Base-by-base conservation (phyloP, 495 filamentous ascomycete species). In the Aspergillus ellipticus region DNA sequence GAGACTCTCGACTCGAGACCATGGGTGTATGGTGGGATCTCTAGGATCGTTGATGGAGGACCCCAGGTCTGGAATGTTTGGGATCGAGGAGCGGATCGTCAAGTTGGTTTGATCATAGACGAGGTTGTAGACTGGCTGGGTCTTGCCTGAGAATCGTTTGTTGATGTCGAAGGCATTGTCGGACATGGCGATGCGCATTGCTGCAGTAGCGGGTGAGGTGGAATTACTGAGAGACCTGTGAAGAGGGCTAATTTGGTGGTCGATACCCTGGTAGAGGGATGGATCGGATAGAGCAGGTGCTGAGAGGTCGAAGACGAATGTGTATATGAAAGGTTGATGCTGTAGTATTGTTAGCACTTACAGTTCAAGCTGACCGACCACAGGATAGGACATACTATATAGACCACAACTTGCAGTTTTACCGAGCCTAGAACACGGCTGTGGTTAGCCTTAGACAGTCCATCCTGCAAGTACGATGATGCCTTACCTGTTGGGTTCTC, bases 261-360 rank as follows among this genome's bases (percentile, higher is more conserved):
- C 90, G 21, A 98, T 80, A 28, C 84, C 85, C 15, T 85, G 79
- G 72, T 97, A 97, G 60, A 96, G 84, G 0, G 80, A 74, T 3
- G 86, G 77, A 43, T 82, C 82, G 15, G 82, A 75, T 6, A 96
- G 77, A 19, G 85, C 78, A 33, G 82, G 78, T 1, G 90, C 87
- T 37, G 76, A 74, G 11, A 85, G 79, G 45, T 88, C 79, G 73
- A 97, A 97, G 15, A 98, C 77, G 61, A 97, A 89, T 4, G 89
- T 86, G 69, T 90, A 96, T 52, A 96, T 87, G 71, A 97, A 97
- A 3, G 94, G 94, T 65, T 82, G 83, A 61, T 90, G 85, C 72
- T 77, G 53, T 52, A 50, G n/a, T 16, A 4, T 28, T 42, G 54
- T 51, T 19, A 51, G 28, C 39, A 49, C 42, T 46, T 24, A 42